Conservation (phyloP, 306 rosid genomes). For the Spatholobus suberectus region DNA sequence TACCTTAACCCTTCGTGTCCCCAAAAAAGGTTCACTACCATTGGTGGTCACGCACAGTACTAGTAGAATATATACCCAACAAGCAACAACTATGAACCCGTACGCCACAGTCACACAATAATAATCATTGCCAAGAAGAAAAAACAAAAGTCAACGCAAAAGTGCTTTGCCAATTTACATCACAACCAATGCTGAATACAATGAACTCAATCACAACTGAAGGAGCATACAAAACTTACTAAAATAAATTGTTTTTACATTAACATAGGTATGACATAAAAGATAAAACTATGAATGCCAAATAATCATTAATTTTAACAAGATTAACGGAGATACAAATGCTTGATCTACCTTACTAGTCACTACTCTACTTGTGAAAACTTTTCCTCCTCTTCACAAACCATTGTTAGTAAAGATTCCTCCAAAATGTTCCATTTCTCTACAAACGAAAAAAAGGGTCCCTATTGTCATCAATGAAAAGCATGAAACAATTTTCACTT, state of each 20-base stretch:
- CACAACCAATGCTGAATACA: constrained; percentile 14
- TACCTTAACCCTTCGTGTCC: constrained; percentile 41
- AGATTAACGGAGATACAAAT: constrained; percentile 34
- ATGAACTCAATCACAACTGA: constrained; percentile 16
- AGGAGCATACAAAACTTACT: not conserved
- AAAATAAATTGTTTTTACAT: constrained; percentile 38
- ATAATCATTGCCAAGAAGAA: constrained; percentile 8
- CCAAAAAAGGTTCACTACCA: constrained; percentile 28
- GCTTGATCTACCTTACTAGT: constrained; percentile 34
- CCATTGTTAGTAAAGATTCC: constrained; percentile 49
- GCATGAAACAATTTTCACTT: constrained; percentile 29
- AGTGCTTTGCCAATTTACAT: constrained; percentile 23
- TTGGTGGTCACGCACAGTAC: constrained; percentile 36
- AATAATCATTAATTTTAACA: constrained; percentile 16
- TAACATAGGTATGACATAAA: constrained; percentile 12
- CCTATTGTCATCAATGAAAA: constrained; percentile 43
- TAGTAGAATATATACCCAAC: constrained; percentile 45
- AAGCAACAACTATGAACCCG: constrained; percentile 37
- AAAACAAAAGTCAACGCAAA: constrained; percentile 45
- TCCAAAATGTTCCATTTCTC: constrained; percentile 46
- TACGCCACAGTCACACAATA: constrained; percentile 7
- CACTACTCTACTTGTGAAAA: constrained; percentile 34
- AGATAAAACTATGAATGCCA: constrained; percentile 9
- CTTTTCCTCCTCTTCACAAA: constrained; percentile 32
- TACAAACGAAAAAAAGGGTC: constrained; percentile 29